Conservation (phyloP, 139 green algal species). For the Chlorella sp. region DNA sequence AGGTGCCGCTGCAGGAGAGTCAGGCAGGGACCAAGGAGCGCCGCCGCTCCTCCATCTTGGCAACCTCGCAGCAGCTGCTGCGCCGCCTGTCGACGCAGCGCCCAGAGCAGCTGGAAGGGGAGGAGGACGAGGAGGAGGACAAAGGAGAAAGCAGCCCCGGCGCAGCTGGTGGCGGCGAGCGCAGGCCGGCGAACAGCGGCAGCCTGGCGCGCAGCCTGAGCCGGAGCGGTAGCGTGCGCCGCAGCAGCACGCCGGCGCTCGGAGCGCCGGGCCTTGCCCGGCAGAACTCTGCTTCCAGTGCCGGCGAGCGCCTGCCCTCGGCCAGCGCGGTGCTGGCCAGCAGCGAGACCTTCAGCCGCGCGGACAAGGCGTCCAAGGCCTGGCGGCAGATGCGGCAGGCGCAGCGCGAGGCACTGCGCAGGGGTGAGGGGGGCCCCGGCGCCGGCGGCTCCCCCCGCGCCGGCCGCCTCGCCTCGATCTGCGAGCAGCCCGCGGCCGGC, state of each 20-base stretch:
- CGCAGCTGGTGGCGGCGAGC: not conserved
- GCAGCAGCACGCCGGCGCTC: not conserved
- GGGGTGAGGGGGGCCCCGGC: too few relatives aligned
- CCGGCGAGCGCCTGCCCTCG: not conserved
- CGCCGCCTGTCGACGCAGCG: not conserved
- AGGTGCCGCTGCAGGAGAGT: too few relatives aligned
- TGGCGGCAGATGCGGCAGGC: too few relatives aligned
- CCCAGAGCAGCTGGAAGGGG: too few relatives aligned
- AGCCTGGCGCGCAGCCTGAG: not conserved
- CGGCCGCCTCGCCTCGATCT: too few relatives aligned
- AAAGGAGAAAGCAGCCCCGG: not conserved
- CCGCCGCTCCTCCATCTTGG: not conserved
- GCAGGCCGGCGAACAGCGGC: not conserved
- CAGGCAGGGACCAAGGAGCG: not conserved
- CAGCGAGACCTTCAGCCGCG: not conserved
- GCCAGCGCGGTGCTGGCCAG: not conserved
- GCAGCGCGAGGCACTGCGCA: too few relatives aligned
- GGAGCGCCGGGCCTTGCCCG: not conserved
- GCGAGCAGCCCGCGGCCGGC: too few relatives aligned
- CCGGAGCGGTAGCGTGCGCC: not conserved
- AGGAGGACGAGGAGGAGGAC: too few relatives aligned
- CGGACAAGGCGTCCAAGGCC: not conserved
- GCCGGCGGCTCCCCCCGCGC: too few relatives aligned
- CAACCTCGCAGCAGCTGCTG: not conserved
- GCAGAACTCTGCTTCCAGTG: not conserved